Evolutionary conservation across 805 yeast species (phyloP).

Genomic region (Wickerhamiella occidentalis): DNA sequence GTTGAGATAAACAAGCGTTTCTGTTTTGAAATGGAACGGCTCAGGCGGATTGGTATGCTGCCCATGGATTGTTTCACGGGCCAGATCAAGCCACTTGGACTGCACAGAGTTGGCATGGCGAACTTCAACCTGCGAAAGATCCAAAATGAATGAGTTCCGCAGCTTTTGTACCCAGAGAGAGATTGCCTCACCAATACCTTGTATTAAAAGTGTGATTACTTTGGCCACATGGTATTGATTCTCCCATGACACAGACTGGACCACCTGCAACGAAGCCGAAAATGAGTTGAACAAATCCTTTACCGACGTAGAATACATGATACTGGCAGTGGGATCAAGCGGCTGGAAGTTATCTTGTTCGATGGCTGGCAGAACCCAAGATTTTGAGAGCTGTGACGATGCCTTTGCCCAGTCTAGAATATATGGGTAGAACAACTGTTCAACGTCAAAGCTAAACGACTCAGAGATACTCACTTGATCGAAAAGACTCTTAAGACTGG

Average conservation of each 20-base stretch:
- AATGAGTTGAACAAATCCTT: slow-evolving; percentile 55
- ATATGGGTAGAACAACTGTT: slow-evolving; percentile 41
- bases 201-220: slow-evolving; percentile 47
- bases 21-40: slow-evolving; percentile 46
- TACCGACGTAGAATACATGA: slow-evolving; percentile 46
- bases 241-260: slow-evolving; percentile 53
- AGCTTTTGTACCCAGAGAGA: slow-evolving; percentile 36
- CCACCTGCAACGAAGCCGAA: slow-evolving; percentile 43
- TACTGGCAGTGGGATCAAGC: slow-evolving; percentile 31
- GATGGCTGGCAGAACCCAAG: slow-evolving; percentile 44
- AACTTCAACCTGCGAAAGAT: slow-evolving; percentile 9
- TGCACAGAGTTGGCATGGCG: background rate
- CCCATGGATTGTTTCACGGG: slow-evolving; percentile 21
- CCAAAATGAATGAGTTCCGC: slow-evolving; percentile 16
- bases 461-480: slow-evolving; percentile 35
- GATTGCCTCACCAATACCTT: slow-evolving; percentile 50
- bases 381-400: slow-evolving; percentile 36
- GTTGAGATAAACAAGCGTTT: slow-evolving; percentile 67
- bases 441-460: slow-evolving; percentile 43
- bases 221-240: slow-evolving; percentile 50
- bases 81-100: slow-evolving; percentile 16
- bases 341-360: slow-evolving; percentile 47
- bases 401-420: slow-evolving; percentile 32
- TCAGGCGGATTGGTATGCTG: slow-evolving; percentile 28
- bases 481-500: slow-evolving; percentile 42